Base-by-base conservation (phyloP, 768 basidiomycete genomes). In the Termitomyces sp. region DNA sequence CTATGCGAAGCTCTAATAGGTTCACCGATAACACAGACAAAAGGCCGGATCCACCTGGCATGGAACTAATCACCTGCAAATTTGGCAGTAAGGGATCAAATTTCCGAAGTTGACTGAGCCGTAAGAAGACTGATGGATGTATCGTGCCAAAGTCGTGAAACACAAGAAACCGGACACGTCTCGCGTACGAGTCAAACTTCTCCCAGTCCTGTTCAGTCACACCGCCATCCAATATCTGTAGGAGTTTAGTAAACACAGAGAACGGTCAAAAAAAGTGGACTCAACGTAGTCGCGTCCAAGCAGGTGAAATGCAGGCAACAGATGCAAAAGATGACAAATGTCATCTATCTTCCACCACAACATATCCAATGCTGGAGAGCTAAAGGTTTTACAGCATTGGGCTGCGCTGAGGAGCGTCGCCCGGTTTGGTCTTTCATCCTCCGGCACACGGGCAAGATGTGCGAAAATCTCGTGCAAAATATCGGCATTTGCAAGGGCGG, bases 331-430 rank as follows among this genome's bases (percentile, higher is more conserved):
- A 44, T 52, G 50, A 20, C 40, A 24, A 7, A 60, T 53, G 32
- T 56, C 46, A 13, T 56, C 55, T 33, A 60, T 22, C 16, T 32
- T 60, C 50, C 51, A 45, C 59, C 59, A 60, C 28, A 60, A 45
- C 10, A 45, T 52, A 22, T 60, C 59, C 38, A 57, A 49, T 13
- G 59, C 59, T 52, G 59, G 38, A 0, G 36, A 36, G 12, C 24
- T 53, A 22, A 56, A 53, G 35, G 44, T 10, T 51, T 57, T 56
- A 32, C 55, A 60, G 26, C 50, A 56, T 42, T n/a, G 42, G 22
- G 55, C 59, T 53, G 55, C 55, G 32, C 32, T 53, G 6, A 46
- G 38, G 14, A 60, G 59, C 18, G 55, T 24, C 20, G 22, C 26
- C 4, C 38, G 35, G 26, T 56, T 57, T 7, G 24, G 7, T 33